Base-by-base conservation (phyloP, 2,329 filamentous ascomycete species). In the Pseudonectria foliicola region DNA sequence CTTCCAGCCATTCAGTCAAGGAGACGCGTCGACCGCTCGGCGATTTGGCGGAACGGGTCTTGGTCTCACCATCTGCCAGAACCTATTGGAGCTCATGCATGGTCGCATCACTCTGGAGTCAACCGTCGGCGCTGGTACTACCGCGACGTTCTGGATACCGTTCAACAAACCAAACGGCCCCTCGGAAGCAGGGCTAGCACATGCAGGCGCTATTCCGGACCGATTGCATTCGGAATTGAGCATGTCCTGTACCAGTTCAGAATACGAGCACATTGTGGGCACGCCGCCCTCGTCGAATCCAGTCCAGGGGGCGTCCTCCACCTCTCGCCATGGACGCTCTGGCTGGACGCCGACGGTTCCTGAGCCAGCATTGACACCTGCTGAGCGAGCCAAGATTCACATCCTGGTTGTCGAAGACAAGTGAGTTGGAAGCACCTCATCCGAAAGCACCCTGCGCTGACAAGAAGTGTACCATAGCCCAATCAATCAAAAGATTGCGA, bases 331-430 rank as follows among this genome's bases (percentile, higher is more conserved):
- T 18, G 50, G 55, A 29, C 56, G 52, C 7, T 62, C 63, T 5
- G 40, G 52, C 5, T 53, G 63, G 44, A 50, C 60, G 4, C 53
- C 63, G n/a, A 53, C 56, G 10, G 56, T 41, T n/a, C 50, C 61
- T 4, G 65, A 68, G 2, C 56, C 70, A 29, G 71, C 71, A 13
- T 52, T 85, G 2, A 61, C 72, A 4, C 60, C 66, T 12, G 57
- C 67, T 3, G 80, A 85, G 35, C 70, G 85, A 35, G 66, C 73
- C 35, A 72, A 75, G 25, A 69, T 80, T 6, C 75, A 85, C 31
- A 67, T 90, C n/a, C 61, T 90, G 13, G 76, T 92, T 1, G 85
- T 89, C 2, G 85, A 90, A 59, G 85, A 90, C 54, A 88, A 89
- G 75, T 78, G 64, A 66, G 75, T 67, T 3, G 4, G 13, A n/a